These are phyloP conservation scores for Sclerotinia sclerotiorum DNA, from an alignment of 2,329 filamentous ascomycete genomes.

Conservation along the genomic window DNA sequence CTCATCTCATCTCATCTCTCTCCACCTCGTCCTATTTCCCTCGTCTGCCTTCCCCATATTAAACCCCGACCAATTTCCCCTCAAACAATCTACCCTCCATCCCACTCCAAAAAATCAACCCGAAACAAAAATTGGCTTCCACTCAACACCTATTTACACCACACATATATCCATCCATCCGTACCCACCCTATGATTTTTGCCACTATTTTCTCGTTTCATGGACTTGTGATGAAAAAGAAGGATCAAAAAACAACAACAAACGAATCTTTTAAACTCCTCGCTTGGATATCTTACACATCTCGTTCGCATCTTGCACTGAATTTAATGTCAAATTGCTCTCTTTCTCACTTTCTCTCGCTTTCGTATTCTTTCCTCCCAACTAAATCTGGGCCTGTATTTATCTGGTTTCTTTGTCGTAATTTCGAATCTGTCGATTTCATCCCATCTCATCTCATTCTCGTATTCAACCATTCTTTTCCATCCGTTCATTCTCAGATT, in stretches of 20 bases:
- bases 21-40: background rate
- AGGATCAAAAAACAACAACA: background rate
- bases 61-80: background rate
- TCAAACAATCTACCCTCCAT: background rate
- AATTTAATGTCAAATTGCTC: slow-evolving; percentile 6
- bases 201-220: slow-evolving; percentile 8
- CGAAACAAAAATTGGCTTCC: background rate
- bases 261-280: slow-evolving; percentile 15
- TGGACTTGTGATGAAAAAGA: slow-evolving; percentile 12
- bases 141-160: slow-evolving; percentile 10
- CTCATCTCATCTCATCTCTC: background rate
- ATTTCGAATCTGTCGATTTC: slow-evolving; percentile 2
- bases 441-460: background rate
- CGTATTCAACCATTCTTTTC: background rate
- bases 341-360: background rate
- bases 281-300: slow-evolving; percentile 20
- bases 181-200: slow-evolving; percentile 3
- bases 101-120: background rate
- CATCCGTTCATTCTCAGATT: slow-evolving; percentile 4
- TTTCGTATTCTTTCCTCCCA: background rate
- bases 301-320: slow-evolving; percentile 11
- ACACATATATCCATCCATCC: slow-evolving; percentile 9
- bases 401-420: slow-evolving; percentile 15
- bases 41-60: background rate
- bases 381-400: background rate